Conservation (phyloP, 441 rosid species). For the Adansonia gregorii region DNA sequence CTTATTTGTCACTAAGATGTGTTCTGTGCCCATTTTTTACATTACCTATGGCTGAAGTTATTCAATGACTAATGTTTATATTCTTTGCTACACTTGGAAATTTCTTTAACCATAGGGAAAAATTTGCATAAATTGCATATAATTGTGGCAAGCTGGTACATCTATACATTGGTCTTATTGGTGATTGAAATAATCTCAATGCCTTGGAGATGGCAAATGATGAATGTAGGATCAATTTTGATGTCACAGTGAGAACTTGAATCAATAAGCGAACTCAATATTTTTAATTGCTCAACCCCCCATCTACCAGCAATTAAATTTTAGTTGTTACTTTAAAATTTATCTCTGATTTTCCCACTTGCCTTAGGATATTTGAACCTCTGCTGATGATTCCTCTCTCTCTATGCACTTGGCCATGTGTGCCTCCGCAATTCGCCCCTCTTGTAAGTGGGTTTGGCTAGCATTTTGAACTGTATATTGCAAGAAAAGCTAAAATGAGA, state of each 20-base stretch:
- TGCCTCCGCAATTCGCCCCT: too few species aligned
- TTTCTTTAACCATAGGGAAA: background rate
- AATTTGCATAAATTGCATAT: background rate
- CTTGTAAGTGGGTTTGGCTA: background rate
- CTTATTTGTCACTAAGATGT: conserved; percentile 15
- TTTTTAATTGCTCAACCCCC: conserved; percentile 7
- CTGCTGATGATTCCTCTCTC: background rate
- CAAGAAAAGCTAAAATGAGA: background rate
- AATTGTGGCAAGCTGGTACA: background rate
- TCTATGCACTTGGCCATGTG: background rate
- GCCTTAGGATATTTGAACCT: background rate
- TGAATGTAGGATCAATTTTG: background rate
- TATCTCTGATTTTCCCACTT: background rate
- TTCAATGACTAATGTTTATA: background rate
- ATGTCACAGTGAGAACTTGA: background rate
- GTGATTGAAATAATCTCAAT: background rate
- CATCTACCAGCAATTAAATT: background rate
- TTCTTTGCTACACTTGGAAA: background rate
- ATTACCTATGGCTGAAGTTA: conserved; percentile 3
- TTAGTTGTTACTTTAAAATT: background rate
- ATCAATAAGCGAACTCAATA: background rate
- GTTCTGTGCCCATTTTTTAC: background rate
- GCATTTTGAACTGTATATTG: background rate
- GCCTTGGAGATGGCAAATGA: conserved; percentile 2
- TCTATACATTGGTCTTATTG: conserved; percentile 1